These are phyloP conservation scores for Nymphaea colorata DNA, from an alignment of 164 flowering plant species.

Conservation along the genomic window DNA sequence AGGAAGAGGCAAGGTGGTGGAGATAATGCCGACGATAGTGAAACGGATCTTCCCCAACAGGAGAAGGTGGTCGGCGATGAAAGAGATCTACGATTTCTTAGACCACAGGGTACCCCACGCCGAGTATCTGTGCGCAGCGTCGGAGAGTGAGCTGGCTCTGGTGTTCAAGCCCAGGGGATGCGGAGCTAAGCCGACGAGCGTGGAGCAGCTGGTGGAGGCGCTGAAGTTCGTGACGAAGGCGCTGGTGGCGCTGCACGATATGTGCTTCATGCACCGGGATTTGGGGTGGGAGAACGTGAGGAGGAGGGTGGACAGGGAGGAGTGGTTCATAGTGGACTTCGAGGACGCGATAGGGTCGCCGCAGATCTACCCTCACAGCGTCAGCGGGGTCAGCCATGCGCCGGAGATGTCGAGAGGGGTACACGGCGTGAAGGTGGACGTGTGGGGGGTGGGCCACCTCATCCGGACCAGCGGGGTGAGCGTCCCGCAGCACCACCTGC, in stretches of 20 bases:
- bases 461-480: conserved; percentile 35
- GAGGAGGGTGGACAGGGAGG: conserved; percentile 25
- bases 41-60: conserved; percentile 25
- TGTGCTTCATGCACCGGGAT: conserved; percentile 66
- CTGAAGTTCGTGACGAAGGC: conserved; percentile 49
- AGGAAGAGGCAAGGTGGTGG: conserved; percentile 31
- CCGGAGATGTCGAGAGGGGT: conserved; percentile 69
- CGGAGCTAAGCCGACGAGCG: conserved; percentile 24
- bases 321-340: conserved; percentile 52
- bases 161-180: conserved; percentile 50
- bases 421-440: conserved; percentile 72
- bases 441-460: conserved; percentile 57
- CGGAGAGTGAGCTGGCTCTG: conserved; percentile 30
- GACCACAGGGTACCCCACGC: conserved; percentile 51
- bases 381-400: conserved; percentile 20
- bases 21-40: conserved; percentile 37
- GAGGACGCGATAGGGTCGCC: conserved; percentile 55
- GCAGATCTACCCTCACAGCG: conserved; percentile 33
- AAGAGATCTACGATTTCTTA: conserved; percentile 47
- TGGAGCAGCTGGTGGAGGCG: conserved; percentile 44
- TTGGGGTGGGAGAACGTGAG: conserved; percentile 53
- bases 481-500: conserved; percentile 28
- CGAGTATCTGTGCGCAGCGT: conserved; percentile 18
- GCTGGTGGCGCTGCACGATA: conserved; percentile 55
- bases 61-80: conserved; percentile 37